These are phyloP conservation scores for Poa annua DNA, from an alignment of 176 grass and related monocot genomes.

Conservation along the genomic window DNA sequence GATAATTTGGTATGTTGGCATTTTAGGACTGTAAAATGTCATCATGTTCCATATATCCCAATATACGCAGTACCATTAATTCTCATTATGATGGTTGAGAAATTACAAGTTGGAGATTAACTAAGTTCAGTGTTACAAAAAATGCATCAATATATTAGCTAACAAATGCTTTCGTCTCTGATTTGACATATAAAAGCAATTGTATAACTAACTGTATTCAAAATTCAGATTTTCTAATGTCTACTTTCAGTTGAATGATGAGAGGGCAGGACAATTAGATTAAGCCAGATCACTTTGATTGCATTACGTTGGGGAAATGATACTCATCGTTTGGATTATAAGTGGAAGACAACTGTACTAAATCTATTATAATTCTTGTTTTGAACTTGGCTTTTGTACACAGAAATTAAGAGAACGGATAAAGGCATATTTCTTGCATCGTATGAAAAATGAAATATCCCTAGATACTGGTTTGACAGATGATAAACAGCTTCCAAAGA, in stretches of 20 bases:
- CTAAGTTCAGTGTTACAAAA: neutral
- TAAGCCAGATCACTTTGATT: conserved; percentile 26
- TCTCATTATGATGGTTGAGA: neutral
- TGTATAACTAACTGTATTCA: conserved; percentile 12
- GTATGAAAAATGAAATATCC: conserved; percentile 80
- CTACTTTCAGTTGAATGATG: neutral
- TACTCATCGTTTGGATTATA: neutral
- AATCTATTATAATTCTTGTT: conserved; percentile 33
- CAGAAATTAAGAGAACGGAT: conserved; percentile 87
- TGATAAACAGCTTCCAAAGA: conserved; percentile 54
- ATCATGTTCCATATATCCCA: conserved; percentile 11
- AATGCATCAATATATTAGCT: neutral
- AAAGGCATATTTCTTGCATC: conserved; percentile 77
- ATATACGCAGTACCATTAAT: neutral
- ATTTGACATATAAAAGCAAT: conserved; percentile 31
- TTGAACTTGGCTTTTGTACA: conserved; percentile 27
- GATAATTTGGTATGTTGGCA: conserved; percentile 27
- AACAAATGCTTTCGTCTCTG: conserved; percentile 10
- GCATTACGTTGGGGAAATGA: neutral
- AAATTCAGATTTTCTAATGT: neutral
- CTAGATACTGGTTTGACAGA: conserved; percentile 32
- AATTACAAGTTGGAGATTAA: neutral
- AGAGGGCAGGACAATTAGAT: conserved; percentile 5
- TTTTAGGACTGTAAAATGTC: conserved; percentile 3
- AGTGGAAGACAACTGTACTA: neutral